Base-by-base conservation (phyloP, 495 filamentous ascomycete genomes). In the Aspergillus nidulans region DNA sequence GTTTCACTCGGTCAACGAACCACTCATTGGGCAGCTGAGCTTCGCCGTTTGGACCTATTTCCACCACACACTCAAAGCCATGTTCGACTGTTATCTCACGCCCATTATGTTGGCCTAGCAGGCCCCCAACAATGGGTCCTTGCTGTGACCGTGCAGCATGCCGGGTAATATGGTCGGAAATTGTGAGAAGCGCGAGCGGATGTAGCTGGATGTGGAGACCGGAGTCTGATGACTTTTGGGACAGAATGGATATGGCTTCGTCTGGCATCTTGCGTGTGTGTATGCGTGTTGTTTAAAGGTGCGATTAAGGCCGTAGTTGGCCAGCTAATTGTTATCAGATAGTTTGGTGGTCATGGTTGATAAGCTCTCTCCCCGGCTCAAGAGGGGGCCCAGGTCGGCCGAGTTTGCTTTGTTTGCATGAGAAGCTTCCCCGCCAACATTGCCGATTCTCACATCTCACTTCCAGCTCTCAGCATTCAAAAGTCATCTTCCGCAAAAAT, bases 81-180 rank as follows among this genome's bases (percentile, higher is more conserved):
- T 95, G 85, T 65, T 97, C 95, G 49, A 99, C 84, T 12, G 87
- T 95, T 47, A 96, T 87, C 55, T 91, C 85, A 24, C 90, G 86
- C 26, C 92, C 95, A 71, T 91, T 86, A 56, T 96, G 92, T 60
- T 92, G 87, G 36, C 94, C 94, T 6, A 99, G 64, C 3, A 99
- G 77, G 28, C 86, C 92, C 52, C 94, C 95, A 24, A 95, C 82
- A 28, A 97, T 80, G 4, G 90, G 90, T 0, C 86, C 88, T 40
- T 78, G 68, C 49, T 88, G 81, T 45, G 80, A 77, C 25, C 95
- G 85, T 38, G 94, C 81, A 13, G 85, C 88, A 71, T 94, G 91
- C 48, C 94, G 84, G 39, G 92, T 95, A 67, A 97, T 91, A 69
- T 91, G 92, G 74, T 99, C 94, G 48, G 92, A 96, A 56, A 99